phyloP scores from a whole-genome alignment of 805 yeast species.

The Saccharomycopsis fodiens region DNA sequence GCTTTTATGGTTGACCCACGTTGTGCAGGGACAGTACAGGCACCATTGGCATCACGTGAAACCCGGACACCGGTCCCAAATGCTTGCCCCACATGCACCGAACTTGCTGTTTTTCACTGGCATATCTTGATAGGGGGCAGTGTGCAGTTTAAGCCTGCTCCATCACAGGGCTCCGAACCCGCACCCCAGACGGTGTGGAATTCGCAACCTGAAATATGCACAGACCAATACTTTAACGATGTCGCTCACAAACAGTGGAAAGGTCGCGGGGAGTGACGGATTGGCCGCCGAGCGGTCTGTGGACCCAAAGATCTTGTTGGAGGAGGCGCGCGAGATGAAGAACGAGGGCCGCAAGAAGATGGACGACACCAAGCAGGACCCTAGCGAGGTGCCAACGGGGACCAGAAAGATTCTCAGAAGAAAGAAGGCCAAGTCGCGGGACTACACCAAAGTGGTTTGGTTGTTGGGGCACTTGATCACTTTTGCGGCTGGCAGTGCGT shows the following conservation, averaged over 20 bases:
- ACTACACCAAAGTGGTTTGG: slow-evolving; percentile 45
- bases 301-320: slow-evolving; percentile 1
- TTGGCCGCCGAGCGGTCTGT: neutral
- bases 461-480: slow-evolving; percentile 45
- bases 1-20: too few relatives aligned
- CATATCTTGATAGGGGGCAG: too few relatives aligned
- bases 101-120: too few relatives aligned
- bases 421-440: slow-evolving; percentile 29
- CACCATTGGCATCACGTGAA: too few relatives aligned
- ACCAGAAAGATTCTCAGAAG: slow-evolving; percentile 26
- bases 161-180: too few relatives aligned
- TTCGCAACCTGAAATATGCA: too few relatives aligned
- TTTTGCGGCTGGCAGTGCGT: slow-evolving; percentile 35
- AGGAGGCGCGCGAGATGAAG: neutral
- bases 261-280: neutral
- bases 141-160: too few relatives aligned
- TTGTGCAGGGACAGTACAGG: too few relatives aligned
- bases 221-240: too few relatives aligned
- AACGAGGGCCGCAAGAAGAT: neutral
- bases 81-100: too few relatives aligned
- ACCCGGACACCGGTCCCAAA: too few relatives aligned
- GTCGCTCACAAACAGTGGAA: neutral
- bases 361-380: neutral
- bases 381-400: neutral
- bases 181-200: too few relatives aligned